A percentile compares a stretch with the other conserved stretches of the same genome.
These are phyloP conservation scores for Abelmoschus esculentus DNA, from an alignment of 345 rosid genomes.

Conservation along the genomic window DNA sequence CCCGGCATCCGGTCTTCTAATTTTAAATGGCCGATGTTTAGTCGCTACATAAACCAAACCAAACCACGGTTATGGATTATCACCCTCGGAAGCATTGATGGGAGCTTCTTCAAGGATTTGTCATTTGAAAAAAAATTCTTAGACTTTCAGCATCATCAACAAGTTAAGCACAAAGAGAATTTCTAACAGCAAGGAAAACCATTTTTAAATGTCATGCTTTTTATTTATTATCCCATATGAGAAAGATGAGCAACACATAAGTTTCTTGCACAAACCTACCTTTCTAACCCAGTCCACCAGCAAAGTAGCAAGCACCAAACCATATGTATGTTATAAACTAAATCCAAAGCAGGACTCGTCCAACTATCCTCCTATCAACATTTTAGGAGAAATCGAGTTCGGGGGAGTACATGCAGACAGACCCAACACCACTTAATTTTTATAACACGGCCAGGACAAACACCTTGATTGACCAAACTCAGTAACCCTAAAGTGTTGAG, in stretches of 20 bases:
- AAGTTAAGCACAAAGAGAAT: no score
- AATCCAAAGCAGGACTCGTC: slow-evolving; percentile 25
- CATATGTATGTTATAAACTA: slow-evolving; percentile 10
- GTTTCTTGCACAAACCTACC: slow-evolving; percentile 16
- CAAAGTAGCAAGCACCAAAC: slow-evolving; percentile 14
- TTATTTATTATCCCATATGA: slow-evolving; percentile 16
- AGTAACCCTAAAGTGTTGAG: no score
- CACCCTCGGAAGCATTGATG: no score
- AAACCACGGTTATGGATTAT: no score
- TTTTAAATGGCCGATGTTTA: no score
- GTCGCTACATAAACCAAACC: no score
- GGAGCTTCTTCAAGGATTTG: no score
- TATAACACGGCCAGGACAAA: slow-evolving; percentile 8
- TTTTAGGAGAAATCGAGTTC: slow-evolving; percentile 32
- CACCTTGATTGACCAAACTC: slow-evolving; percentile 8
- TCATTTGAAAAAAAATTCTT: no score
- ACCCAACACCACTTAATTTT: slow-evolving; percentile 13
- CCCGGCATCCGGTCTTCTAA: no score
- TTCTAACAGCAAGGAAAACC: neutral
- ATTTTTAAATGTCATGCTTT: neutral
- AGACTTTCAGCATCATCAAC: no score
- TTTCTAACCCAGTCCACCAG: slow-evolving; percentile 15
- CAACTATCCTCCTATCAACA: slow-evolving; percentile 19
- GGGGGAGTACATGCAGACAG: slow-evolving; percentile 25
- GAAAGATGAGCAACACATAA: neutral